Evolutionary conservation across 768 basidiomycete genomes (phyloP).

Genomic region (Lactarius akahatsu): DNA sequence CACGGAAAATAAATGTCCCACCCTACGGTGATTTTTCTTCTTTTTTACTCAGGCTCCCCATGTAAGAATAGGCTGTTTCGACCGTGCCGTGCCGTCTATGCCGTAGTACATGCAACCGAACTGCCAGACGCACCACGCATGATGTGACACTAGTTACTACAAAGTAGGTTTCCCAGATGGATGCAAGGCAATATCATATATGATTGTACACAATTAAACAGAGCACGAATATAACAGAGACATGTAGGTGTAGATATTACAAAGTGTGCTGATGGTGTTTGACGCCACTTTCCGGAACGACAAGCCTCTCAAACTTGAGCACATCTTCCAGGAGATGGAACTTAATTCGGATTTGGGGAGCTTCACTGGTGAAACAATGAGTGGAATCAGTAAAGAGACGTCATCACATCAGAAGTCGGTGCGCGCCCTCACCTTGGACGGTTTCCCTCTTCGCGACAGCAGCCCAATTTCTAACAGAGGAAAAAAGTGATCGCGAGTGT

Average conservation of each 20-base stretch:
- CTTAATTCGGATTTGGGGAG: constrained; percentile 1
- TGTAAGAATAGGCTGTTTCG: too few species aligned
- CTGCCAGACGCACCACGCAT: too few species aligned
- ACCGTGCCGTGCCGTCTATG: too few species aligned
- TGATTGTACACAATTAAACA: background rate
- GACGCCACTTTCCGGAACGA: background rate
- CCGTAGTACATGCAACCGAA: too few species aligned
- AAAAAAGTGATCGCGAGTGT: too few species aligned
- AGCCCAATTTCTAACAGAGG: constrained; percentile 1
- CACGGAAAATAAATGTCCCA: too few species aligned
- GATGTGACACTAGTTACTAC: too few species aligned
- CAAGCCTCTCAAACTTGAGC: constrained; percentile 11
- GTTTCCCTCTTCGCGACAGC: background rate
- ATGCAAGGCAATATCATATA: background rate
- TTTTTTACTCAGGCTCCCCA: too few species aligned
- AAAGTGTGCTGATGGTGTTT: background rate
- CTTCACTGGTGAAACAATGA: background rate
- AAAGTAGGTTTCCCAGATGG: too few species aligned
- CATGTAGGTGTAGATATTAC: background rate
- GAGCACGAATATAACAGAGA: too few species aligned
- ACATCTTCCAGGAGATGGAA: constrained; percentile 13
- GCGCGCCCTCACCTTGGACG: background rate
- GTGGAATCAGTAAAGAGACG: background rate
- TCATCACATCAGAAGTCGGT: background rate
- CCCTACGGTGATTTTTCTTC: too few species aligned